These are phyloP conservation scores for Heliamphora pulchella DNA, from an alignment of 179 eudicot species.

Conservation along the genomic window DNA sequence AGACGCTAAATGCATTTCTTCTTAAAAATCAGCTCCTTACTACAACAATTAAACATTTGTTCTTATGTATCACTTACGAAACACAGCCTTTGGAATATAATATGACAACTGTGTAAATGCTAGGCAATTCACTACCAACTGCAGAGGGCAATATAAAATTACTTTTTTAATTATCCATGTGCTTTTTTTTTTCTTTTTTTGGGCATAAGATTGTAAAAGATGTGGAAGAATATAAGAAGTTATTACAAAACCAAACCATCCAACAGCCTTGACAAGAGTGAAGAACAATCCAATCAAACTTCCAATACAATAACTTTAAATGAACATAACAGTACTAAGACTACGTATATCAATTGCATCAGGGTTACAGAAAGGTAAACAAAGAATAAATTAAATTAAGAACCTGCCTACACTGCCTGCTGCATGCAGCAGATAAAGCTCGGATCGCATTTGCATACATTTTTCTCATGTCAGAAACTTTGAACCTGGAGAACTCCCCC, in stretches of 20 bases:
- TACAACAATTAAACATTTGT: too few species aligned
- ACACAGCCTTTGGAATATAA: too few species aligned
- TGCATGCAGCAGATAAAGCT: conserved; percentile 76
- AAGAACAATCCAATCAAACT: not conserved
- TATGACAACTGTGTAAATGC: too few species aligned
- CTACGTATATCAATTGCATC: not conserved
- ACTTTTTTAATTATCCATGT: not conserved
- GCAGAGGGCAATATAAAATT: not conserved
- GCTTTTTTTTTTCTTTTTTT: not conserved
- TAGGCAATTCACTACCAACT: not conserved
- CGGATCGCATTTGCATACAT: conserved; percentile 71
- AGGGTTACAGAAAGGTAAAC: not conserved
- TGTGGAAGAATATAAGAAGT: not conserved
- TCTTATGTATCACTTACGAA: too few species aligned
- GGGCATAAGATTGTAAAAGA: not conserved
- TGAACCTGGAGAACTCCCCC: conserved; percentile 79
- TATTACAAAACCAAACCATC: not conserved
- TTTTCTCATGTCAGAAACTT: conserved; percentile 80
- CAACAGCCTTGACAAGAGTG: not conserved
- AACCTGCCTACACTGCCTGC: conserved; percentile 93
- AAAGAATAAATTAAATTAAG: conserved; percentile 26
- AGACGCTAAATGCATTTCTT: too few species aligned
- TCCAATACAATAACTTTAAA: not conserved
- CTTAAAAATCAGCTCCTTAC: too few species aligned
- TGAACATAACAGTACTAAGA: not conserved